Evolutionary conservation across 176 grass and related monocot genomes (phyloP), one percentile per base, ranked within the genome.

Genomic region (Cenchrus fungigraminus): DNA sequence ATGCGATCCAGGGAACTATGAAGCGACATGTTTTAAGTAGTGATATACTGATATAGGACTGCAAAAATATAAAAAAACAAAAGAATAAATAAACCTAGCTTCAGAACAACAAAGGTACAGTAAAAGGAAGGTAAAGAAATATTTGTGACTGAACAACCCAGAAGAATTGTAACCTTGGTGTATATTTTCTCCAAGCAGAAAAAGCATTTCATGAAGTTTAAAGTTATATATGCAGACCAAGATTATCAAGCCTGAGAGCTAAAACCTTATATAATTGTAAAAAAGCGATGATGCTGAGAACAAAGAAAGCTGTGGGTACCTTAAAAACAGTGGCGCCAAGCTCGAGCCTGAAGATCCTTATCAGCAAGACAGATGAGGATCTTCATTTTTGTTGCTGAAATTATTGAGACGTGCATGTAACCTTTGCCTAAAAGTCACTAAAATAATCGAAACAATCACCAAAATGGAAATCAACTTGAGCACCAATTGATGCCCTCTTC

Each of bases 331-430:
- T 64, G 61, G 25, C 31, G 25, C 57, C 57, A 60, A 60, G 20
- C 57, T 60, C 8, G 22, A 60, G 57, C 57, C 57, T 60, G 20
- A 20, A 22, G 8, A 60, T n/a, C 7, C 22, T 60, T 60, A 60
- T 60, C 57, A 22, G 57, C 9, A 8, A 60, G 57, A 8, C 2
- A 0, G 6, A 19, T 20, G 9, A 60, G 57, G 22, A 60, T 60
- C 64, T 37, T 66, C 64, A 66, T 16, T 66, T 66, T 66, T 66
- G 31, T 29, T 66, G 64, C 64, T 8, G 64, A 66, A 66, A 66
- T 66, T 66, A 66, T 66, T 6, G 31, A 15, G 31, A 66, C 7
- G 4, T 66, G 4, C 5, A 37, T 14, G 13, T 25, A 25, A 25
- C 22, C 22, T 25, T 25, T 25, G 22, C 22, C 22, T 25, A 25